Conservation (phyloP, 441 rosid genomes). For the Codiaeum variegatum region DNA sequence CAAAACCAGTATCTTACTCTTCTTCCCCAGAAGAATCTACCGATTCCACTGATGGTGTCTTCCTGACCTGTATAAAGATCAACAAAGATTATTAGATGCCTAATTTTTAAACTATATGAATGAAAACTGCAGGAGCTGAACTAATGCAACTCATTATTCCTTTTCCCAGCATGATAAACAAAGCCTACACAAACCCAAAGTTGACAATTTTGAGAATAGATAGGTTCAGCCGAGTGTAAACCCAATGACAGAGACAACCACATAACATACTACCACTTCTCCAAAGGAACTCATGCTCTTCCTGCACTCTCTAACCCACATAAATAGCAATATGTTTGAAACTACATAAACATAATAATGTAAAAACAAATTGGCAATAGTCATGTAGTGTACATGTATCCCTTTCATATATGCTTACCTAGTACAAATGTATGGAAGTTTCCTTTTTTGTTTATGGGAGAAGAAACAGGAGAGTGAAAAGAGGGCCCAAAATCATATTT, state of each 20-base stretch:
- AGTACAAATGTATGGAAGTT: neutral
- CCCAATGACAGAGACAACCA: neutral
- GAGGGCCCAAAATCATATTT: neutral
- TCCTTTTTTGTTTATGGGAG: too few relatives aligned
- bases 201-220: neutral
- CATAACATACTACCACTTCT: neutral
- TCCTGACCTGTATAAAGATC: slow-evolving; percentile 61
- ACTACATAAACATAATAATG: neutral
- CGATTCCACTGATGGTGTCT: slow-evolving; percentile 78
- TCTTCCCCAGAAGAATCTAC: slow-evolving; percentile 97
- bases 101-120: neutral
- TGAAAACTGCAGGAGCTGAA: neutral
- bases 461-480: neutral
- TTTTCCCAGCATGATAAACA: slow-evolving; percentile 1
- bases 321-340: neutral
- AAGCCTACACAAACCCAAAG: neutral
- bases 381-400: neutral
- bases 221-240: neutral
- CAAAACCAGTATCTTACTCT: slow-evolving; percentile 64
- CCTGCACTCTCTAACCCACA: neutral
- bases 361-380: neutral
- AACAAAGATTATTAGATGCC: slow-evolving; percentile 24
- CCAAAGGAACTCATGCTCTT: neutral
- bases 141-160: neutral
- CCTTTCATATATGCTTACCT: neutral